Conservation (phyloP, 1,284 basidiomycete species). For the Naganishia albida region DNA sequence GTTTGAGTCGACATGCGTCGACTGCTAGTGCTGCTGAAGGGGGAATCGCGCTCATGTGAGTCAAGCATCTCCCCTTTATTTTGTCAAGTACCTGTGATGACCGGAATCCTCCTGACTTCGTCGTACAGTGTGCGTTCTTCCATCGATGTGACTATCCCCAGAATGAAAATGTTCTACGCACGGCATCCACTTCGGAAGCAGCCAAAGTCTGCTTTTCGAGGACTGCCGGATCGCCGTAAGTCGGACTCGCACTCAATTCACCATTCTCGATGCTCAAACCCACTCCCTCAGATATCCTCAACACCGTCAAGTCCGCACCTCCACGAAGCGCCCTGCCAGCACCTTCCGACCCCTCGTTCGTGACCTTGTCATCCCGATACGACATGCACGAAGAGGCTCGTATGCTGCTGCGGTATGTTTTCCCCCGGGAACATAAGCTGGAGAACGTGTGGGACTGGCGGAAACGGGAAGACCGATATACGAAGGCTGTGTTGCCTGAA, state of each 20-base stretch:
- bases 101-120: neutral
- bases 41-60: neutral
- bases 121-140: neutral
- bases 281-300: constrained; percentile 45
- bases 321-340: constrained; percentile 17
- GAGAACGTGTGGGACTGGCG: constrained; percentile 64
- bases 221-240: constrained; percentile 12
- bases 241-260: neutral
- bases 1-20: constrained; percentile 5
- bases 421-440: constrained; percentile 73
- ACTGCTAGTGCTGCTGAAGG: neutral
- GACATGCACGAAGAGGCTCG: constrained; percentile 31
- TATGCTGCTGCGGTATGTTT: constrained; percentile 61
- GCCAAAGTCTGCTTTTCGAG: neutral
- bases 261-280: neutral
- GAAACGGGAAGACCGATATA: constrained; percentile 73
- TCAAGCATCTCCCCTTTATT: too few species aligned
- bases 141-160: constrained; percentile 6
- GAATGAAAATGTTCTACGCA: constrained; percentile 25
- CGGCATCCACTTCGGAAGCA: constrained; percentile 10
- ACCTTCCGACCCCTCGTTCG: constrained; percentile 32
- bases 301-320: constrained; percentile 33
- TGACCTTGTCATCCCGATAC: constrained; percentile 36
- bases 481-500: constrained; percentile 27
- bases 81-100: too few species aligned